A percentile compares a stretch with the other conserved stretches of the same genome.
Conservation (phyloP, 768 basidiomycete genomes). For the Leccinellum rugosiceps region DNA sequence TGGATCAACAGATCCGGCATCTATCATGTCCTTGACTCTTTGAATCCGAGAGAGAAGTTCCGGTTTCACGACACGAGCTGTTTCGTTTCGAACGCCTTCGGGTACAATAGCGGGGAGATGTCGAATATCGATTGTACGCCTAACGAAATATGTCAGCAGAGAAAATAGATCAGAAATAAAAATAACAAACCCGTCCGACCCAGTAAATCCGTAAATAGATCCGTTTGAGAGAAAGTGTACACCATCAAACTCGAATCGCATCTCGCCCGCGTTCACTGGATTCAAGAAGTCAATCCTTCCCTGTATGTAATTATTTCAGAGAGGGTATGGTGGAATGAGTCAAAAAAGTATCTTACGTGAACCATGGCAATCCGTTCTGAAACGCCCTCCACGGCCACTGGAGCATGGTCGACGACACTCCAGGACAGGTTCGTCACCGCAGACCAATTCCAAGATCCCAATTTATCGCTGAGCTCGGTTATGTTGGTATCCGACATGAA, state of each 20-base stretch:
- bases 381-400: constrained; percentile 35
- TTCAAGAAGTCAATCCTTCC: constrained; percentile 71
- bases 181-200: constrained; percentile 52
- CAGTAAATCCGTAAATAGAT: constrained; percentile 72
- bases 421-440: constrained; percentile 58
- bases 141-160: constrained; percentile 23
- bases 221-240: constrained; percentile 73
- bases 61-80: constrained; percentile 53
- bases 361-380: constrained; percentile 54
- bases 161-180: neutral
- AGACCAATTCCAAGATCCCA: constrained; percentile 72
- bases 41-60: constrained; percentile 58
- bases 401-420: constrained; percentile 61
- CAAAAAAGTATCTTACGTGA: constrained; percentile 48
- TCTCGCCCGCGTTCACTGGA: constrained; percentile 47
- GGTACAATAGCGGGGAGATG: constrained; percentile 67
- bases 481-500: constrained; percentile 50
- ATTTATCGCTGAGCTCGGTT: constrained; percentile 44
- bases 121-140: constrained; percentile 62
- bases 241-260: constrained; percentile 72
- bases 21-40: constrained; percentile 60
- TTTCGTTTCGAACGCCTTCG: constrained; percentile 49
- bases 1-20: constrained; percentile 59
- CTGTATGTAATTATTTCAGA: constrained; percentile 33
- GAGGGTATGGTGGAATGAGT: constrained; percentile 1